Conservation (phyloP, 1,139 yeast species). For the Zygosaccharomyces sapae region DNA sequence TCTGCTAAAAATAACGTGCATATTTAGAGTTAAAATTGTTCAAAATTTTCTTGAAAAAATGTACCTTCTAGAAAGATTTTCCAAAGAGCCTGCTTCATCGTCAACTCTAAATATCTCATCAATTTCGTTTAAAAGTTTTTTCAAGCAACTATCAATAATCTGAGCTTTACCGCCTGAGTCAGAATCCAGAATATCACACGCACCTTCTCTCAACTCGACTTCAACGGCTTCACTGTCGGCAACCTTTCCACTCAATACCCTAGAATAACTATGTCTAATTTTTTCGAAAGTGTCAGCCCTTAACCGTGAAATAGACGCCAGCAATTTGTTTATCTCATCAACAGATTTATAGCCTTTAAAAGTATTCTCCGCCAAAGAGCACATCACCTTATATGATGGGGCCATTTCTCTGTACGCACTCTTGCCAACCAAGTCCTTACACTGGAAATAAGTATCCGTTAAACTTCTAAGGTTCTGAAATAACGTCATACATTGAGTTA, state of each 20-base stretch:
- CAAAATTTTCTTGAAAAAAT: slow-evolving; percentile 73
- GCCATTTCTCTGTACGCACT: slow-evolving; percentile 64
- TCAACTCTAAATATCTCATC: slow-evolving; percentile 64
- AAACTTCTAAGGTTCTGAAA: slow-evolving; percentile 85
- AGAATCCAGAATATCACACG: slow-evolving; percentile 69
- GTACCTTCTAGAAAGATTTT: slow-evolving; percentile 75
- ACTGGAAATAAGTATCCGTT: slow-evolving; percentile 67
- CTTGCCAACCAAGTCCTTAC: slow-evolving; percentile 46
- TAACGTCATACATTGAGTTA: slow-evolving; percentile 82
- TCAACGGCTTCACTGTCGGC: slow-evolving; percentile 28
- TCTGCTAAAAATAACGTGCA: slow-evolving; percentile 51
- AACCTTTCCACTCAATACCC: slow-evolving; percentile 36
- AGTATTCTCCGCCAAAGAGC: slow-evolving; percentile 63
- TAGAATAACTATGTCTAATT: slow-evolving; percentile 69
- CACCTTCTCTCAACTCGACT: slow-evolving; percentile 39
- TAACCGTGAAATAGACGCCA: slow-evolving; percentile 57
- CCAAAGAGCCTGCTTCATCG: slow-evolving; percentile 93
- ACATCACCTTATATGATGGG: slow-evolving; percentile 67
- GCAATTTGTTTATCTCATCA: slow-evolving; percentile 69
- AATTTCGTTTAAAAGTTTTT: slow-evolving; percentile 67
- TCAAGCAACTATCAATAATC: slow-evolving; percentile 70
- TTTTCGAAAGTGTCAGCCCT: slow-evolving; percentile 67
- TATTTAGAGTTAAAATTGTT: slow-evolving; percentile 54
- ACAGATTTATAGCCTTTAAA: slow-evolving; percentile 82
- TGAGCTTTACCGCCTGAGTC: slow-evolving; percentile 56